Evolutionary conservation across 2,329 filamentous ascomycete species (phyloP), one percentile per base, ranked within the genome.

Genomic region (Geoglossum cookeanum): DNA sequence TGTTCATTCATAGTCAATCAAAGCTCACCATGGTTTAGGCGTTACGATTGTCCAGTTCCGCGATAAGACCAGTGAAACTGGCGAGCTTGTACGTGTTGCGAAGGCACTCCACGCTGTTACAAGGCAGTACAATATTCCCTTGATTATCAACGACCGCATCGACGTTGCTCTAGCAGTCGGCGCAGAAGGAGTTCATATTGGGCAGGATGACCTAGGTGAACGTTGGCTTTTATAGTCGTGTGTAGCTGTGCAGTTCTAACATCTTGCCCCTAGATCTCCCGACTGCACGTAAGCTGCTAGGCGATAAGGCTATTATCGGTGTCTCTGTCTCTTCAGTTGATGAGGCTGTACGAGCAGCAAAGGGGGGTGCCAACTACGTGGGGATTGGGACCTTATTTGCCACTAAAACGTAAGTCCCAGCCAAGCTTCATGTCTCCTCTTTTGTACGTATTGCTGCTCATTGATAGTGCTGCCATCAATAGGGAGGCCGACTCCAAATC

Each of bases 111-210:
- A 94, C 67, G 68, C 72, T 42, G 72, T 92, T 60, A 91, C 88
- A 22, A 74, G 74, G 61, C 32, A 74, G 52, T 75, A 85, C 65
- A 74, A 75, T 15, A 80, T 95, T 2, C 91, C 91, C 33, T 77
- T 97, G 58, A 74, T 97, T 57, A 89, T 97, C 73, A 97, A 97
- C 67, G 92, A 97, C 68, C 81, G 90, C 11, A 79, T 96, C 4
- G 90, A 95, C 67, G 87, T 97, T 30, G 90, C 89, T 7, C 76
- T 88, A 17, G 89, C 88, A 13, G 78, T 90, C 48, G 86, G 82
- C 11, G 92, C 87, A 58, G 91, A 96, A 71, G 92, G 92, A 51
- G 88, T 95, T 7, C 92, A 97, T 68, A 79, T 97, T 55, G 92
- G 92, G 5, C 91, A 97, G 72, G 90, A 96, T 76, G 91, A 97